phyloP scores from a whole-genome alignment of 2,329 filamentous ascomycete genomes.

The Pseudogymnoascus sp. region DNA sequence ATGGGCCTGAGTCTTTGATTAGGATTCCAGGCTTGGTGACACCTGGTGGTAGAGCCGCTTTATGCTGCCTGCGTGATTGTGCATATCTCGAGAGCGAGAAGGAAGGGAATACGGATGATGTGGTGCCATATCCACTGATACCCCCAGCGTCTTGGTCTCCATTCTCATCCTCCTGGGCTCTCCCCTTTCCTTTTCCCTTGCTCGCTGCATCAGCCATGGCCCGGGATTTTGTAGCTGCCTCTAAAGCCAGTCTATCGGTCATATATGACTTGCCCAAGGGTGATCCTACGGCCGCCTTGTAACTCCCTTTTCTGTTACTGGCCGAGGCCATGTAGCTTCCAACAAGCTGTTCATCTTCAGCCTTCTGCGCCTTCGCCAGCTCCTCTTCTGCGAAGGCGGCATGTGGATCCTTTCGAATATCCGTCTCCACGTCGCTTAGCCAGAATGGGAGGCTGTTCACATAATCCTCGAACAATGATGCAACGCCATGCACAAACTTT shows the following conservation, averaged over 20 bases:
- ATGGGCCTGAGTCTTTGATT: conserved; percentile 89
- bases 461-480: conserved; percentile 86
- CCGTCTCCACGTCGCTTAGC: conserved; percentile 82
- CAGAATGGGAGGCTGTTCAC: conserved; percentile 96
- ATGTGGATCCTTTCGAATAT: conserved; percentile 90
- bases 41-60: conserved; percentile 65
- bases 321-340: conserved; percentile 70
- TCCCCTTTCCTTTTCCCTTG: conserved; percentile 17
- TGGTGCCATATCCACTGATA: conserved; percentile 42
- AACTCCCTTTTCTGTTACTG: conserved; percentile 34
- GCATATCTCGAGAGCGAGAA: conserved; percentile 78
- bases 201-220: conserved; percentile 25
- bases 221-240: conserved; percentile 26
- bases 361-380: conserved; percentile 69
- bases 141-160: conserved; percentile 27
- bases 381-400: conserved; percentile 87
- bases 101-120: conserved; percentile 70
- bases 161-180: conserved; percentile 23
- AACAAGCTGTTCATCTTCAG: conserved; percentile 81
- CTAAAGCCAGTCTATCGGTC: conserved; percentile 46
- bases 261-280: conserved; percentile 61
- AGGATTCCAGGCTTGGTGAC: conserved; percentile 78
- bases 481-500: conserved; percentile 92
- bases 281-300: conserved; percentile 56
- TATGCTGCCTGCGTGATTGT: conserved; percentile 43